Evolutionary conservation across 2,329 filamentous ascomycete species (phyloP).

Genomic region (Fusarium palustre): DNA sequence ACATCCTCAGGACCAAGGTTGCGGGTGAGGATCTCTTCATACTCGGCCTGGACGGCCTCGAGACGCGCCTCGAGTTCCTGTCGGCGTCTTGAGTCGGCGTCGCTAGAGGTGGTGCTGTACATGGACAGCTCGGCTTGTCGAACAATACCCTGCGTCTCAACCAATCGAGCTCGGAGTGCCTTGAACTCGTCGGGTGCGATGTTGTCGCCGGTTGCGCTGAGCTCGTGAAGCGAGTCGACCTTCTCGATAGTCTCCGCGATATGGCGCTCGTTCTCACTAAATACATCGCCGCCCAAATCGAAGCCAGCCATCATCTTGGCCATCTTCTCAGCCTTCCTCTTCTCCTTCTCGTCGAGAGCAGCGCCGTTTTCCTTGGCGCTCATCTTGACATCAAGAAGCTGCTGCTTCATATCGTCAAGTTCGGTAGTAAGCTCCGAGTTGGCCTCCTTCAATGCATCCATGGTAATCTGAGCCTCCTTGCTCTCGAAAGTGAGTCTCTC

Average conservation of each 20-base stretch:
- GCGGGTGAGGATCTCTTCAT: conserved; percentile 83
- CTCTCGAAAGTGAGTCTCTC: conserved; percentile 96
- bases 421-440: conserved; percentile 93
- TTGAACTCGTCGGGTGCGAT: conserved; percentile 85
- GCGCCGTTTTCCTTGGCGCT: conserved; percentile 93
- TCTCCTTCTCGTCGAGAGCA: conserved; percentile 95
- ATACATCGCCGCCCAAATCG: conserved; percentile 90
- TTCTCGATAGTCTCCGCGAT: conserved; percentile 87
- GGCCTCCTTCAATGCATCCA: conserved; percentile 96
- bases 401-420: conserved; percentile 94
- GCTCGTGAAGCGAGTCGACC: conserved; percentile 81
- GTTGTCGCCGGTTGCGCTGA: conserved; percentile 79
- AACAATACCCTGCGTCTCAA: conserved; percentile 92
- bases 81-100: conserved; percentile 74
- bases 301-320: conserved; percentile 99
- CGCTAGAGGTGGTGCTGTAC: conserved; percentile 74
- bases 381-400: conserved; percentile 95
- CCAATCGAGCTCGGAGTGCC: conserved; percentile 79
- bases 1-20: conserved; percentile 83
- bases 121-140: conserved; percentile 91
- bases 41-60: conserved; percentile 80
- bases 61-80: conserved; percentile 83
- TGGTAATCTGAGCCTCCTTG: conserved; percentile 96
- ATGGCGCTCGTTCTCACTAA: conserved; percentile 90
- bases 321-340: conserved; percentile 99